phyloP scores from a whole-genome alignment of 192 early-diverging fungal species.

The Podila epicladia region DNA sequence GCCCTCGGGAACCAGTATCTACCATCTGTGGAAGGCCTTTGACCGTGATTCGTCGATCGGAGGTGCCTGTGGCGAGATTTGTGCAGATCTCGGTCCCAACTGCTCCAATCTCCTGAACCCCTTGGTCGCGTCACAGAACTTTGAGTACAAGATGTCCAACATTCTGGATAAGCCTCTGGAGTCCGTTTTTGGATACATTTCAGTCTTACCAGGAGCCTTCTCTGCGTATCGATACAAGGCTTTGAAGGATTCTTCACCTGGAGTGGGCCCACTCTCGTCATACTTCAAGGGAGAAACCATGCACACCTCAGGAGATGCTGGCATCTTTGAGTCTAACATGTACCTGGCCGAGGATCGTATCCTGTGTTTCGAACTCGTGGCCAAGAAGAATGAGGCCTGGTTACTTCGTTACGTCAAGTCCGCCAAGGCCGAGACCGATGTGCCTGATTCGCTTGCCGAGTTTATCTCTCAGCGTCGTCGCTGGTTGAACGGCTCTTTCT shows the following conservation, averaged over 20 bases:
- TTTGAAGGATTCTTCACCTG: constrained; percentile 72
- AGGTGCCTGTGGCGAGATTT: constrained; percentile 95
- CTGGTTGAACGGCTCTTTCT: constrained; percentile 96
- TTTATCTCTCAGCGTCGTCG: constrained; percentile 93
- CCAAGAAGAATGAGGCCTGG: constrained; percentile 82
- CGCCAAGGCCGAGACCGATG: constrained; percentile 92
- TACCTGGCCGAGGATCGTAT: constrained; percentile 93
- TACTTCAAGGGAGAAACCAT: constrained; percentile 95
- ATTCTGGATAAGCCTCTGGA: constrained; percentile 96
- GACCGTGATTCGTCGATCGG: constrained; percentile 82
- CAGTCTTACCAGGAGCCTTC: constrained; percentile 94
- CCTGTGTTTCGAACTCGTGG: constrained; percentile 91
- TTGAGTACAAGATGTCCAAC: constrained; percentile 98
- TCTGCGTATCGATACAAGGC: constrained; percentile 92
- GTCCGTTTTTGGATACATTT: constrained; percentile 96
- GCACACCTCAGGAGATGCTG: constrained; percentile 76
- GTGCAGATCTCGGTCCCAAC: constrained; percentile 83
- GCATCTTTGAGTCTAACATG: constrained; percentile 91
- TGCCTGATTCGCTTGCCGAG: constrained; percentile 85
- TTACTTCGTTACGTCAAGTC: constrained; percentile 88
- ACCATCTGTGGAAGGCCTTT: constrained; percentile 92
- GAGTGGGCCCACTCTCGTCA: constrained; percentile 71
- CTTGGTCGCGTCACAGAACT: constrained; percentile 93
- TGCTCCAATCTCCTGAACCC: constrained; percentile 82
- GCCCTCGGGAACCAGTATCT: constrained; percentile 82